Base-by-base conservation (phyloP, 2,329 filamentous ascomycete genomes). In the Aspergillus proliferans region DNA sequence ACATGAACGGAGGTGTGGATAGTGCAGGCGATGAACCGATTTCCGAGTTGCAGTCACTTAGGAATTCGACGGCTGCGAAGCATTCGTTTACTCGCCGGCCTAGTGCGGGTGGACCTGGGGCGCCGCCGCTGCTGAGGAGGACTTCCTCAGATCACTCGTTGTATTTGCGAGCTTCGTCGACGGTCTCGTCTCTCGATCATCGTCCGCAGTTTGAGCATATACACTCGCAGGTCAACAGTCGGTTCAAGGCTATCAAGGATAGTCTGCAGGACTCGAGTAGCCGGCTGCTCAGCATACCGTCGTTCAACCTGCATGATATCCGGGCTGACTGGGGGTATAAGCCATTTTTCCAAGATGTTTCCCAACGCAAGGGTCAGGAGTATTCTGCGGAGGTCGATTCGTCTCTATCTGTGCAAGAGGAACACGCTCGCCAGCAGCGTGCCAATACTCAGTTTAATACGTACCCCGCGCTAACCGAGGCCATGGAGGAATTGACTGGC, bases 221-320 rank as follows among this genome's bases (percentile, higher is more conserved):
- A 10, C 82, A 84, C 40, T 86, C 88, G 52, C 88, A 93, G 73
- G 86, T 92, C 56, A 97, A 96, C 61, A 89, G 87, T 58, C 81
- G 92, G 39, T 78, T 93, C 62, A 95, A 95, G 71, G 92, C 92
- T 4, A 87, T 97, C 65, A 87, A 84, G 62, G 91, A 96, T 65
- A 94, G 86, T 62, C 82, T 88, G 53, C 84, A 89, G 63, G 90
- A 95, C 59, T 87, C 90, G 2, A 88, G 84, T 47, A 88, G 84
- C 61, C 77, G 89, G 62, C 81, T 77, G 40, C 69, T 75, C 18
- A 76, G 69, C 58, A 70, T 75, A 61, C 72, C 73, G 4, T 71
- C 59, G 45, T 67, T 77, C 47, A 68, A 68, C 54, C 61, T 76
- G 45, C 64, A 65, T 9, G 63, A 68, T 44, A 59, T 71, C 26